A percentile compares a stretch with the other conserved stretches of the same genome.
Evolutionary conservation across 202 grass and related monocot genomes (phyloP).

Genomic region (Hordeum pubiflorum): DNA sequence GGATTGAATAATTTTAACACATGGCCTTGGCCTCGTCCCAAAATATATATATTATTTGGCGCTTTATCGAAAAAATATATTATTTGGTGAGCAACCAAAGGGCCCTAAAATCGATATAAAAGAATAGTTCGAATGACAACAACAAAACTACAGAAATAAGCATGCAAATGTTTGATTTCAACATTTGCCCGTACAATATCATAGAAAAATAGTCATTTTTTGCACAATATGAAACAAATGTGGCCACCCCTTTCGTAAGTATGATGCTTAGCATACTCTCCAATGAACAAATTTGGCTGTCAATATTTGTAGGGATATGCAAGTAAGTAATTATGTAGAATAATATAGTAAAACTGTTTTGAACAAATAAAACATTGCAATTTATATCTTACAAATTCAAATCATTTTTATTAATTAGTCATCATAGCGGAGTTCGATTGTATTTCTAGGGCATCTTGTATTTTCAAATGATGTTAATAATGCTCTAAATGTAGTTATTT

Average conservation of each 20-base stretch:
- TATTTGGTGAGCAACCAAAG: not conserved
- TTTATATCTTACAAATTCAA: not conserved
- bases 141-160: not conserved
- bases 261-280: too few relatives aligned
- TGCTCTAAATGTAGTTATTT: too few relatives aligned
- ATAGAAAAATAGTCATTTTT: not conserved
- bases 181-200: not conserved
- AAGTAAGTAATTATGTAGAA: not conserved
- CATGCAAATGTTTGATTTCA: not conserved
- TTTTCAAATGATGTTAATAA: too few relatives aligned
- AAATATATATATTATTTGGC: too few relatives aligned
- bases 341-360: not conserved
- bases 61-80: too few relatives aligned
- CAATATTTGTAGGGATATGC: not conserved
- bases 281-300: not conserved
- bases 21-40: too few relatives aligned
- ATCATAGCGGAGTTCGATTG: too few relatives aligned
- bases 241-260: too few relatives aligned
- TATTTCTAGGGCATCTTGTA: too few relatives aligned
- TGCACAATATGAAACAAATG: not conserved
- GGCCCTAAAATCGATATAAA: not conserved
- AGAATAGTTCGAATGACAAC: not conserved
- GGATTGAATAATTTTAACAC: too few relatives aligned
- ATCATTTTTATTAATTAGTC: too few relatives aligned
- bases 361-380: not conserved